phyloP scores from a whole-genome alignment of 371 early-diverging fungal genomes.

The Catenaria anguillulae region DNA sequence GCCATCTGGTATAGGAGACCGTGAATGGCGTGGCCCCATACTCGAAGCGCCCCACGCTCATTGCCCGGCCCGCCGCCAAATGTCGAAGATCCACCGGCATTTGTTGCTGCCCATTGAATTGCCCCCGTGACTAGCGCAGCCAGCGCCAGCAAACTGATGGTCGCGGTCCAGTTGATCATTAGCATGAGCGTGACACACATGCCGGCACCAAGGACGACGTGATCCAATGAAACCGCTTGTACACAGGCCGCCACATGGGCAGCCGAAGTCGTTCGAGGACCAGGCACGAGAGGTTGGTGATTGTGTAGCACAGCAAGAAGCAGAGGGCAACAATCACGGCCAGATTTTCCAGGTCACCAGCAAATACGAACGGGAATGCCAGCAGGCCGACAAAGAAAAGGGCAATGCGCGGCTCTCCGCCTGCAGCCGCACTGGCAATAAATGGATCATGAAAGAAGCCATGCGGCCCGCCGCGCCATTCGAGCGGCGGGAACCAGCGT shows the following conservation, averaged over 20 bases:
- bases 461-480: not conserved
- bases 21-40: conserved; percentile 1
- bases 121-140: no score
- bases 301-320: conserved; percentile 15
- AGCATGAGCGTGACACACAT: conserved; percentile 14
- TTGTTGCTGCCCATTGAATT: no score
- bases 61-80: no score
- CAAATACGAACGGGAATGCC: conserved; percentile 11
- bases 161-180: no score
- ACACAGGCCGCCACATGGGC: conserved; percentile 18
- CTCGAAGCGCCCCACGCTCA: no score
- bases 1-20: conserved; percentile 3
- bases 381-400: conserved; percentile 7
- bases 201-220: conserved; percentile 13
- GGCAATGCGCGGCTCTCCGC: conserved; percentile 11
- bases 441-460: no score
- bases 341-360: conserved; percentile 15
- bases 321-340: conserved; percentile 12
- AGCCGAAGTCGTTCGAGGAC: conserved; percentile 7
- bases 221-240: conserved; percentile 18
- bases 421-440: not conserved
- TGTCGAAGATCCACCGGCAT: no score
- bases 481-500: conserved; percentile 1
- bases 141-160: no score
- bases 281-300: conserved; percentile 15